These are phyloP conservation scores for Geranomyces variabilis DNA, from an alignment of 192 early-diverging fungal species.

Conservation along the genomic window DNA sequence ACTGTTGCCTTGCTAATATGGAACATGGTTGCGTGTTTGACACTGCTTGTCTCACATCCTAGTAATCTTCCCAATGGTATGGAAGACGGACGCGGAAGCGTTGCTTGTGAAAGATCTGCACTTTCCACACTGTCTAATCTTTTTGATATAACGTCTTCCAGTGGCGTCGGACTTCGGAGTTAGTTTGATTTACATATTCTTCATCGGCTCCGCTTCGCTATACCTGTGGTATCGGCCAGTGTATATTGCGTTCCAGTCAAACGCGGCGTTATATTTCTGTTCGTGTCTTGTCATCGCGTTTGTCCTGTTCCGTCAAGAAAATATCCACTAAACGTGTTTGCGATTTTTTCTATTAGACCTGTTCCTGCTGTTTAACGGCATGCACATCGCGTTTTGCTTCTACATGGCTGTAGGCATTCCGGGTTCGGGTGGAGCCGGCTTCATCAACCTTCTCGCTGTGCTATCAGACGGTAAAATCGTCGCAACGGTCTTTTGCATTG, in stretches of 20 bases:
- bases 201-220: conserved; percentile 75
- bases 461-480: conserved; percentile 49
- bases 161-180: conserved; percentile 79
- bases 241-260: conserved; percentile 87
- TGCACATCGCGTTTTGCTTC: conserved; percentile 74
- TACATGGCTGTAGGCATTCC: conserved; percentile 90
- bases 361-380: conserved; percentile 84
- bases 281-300: conserved; percentile 14
- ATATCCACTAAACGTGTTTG: background rate
- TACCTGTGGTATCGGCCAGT: conserved; percentile 88
- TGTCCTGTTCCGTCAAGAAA: background rate
- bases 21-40: conserved; percentile 79
- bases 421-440: conserved; percentile 76
- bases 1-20: conserved; percentile 70
- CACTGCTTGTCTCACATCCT: conserved; percentile 70
- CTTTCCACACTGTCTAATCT: too few relatives aligned
- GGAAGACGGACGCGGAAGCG: too few relatives aligned
- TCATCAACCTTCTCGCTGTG: conserved; percentile 77
- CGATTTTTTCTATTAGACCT: conserved; percentile 49
- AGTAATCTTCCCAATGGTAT: conserved; percentile 58
- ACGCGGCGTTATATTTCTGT: conserved; percentile 84
- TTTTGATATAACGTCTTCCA: too few relatives aligned
- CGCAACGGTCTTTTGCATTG: conserved; percentile 32
- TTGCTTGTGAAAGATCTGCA: too few relatives aligned
- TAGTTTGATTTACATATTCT: conserved; percentile 45